These are phyloP conservation scores for Irpex sp. DNA, from an alignment of 1,284 basidiomycete species.

Conservation along the genomic window DNA sequence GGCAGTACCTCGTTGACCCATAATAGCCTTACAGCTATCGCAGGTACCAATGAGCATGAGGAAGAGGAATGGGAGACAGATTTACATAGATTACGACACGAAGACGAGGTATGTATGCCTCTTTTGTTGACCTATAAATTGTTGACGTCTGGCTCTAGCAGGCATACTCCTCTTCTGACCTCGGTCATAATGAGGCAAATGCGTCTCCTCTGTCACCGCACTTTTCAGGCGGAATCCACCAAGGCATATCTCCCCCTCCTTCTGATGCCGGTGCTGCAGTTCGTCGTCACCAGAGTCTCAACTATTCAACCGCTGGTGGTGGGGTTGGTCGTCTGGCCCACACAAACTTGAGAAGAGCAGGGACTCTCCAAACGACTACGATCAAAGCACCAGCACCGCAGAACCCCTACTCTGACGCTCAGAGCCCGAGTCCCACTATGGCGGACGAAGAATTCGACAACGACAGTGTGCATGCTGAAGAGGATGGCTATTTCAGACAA, in stretches of 20 bases:
- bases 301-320: constrained; percentile 51
- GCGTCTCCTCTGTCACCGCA: constrained; percentile 60
- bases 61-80: constrained; percentile 80
- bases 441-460: constrained; percentile 55
- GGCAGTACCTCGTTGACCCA: constrained; percentile 70
- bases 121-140: constrained; percentile 5
- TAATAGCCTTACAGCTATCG: constrained; percentile 75
- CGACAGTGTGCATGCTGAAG: constrained; percentile 49
- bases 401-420: constrained; percentile 25
- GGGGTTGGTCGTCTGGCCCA: constrained; percentile 40
- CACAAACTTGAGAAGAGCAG: constrained; percentile 61
- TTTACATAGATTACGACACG: constrained; percentile 48
- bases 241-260: constrained; percentile 65
- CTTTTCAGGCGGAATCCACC: constrained; percentile 31
- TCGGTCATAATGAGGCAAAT: constrained; percentile 42
- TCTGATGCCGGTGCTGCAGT: constrained; percentile 57
- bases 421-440: constrained; percentile 39
- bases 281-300: constrained; percentile 73
- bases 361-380: constrained; percentile 58
- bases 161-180: constrained; percentile 29
- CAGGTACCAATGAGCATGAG: constrained; percentile 70
- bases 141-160: constrained; percentile 8
- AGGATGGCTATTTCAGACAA: constrained; percentile 39
- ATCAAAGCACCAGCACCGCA: constrained; percentile 23
- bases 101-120: constrained; percentile 51